These are phyloP conservation scores for Wilhelminamyces savonicus DNA, from an alignment of 805 yeast genomes.

Conservation along the genomic window DNA sequence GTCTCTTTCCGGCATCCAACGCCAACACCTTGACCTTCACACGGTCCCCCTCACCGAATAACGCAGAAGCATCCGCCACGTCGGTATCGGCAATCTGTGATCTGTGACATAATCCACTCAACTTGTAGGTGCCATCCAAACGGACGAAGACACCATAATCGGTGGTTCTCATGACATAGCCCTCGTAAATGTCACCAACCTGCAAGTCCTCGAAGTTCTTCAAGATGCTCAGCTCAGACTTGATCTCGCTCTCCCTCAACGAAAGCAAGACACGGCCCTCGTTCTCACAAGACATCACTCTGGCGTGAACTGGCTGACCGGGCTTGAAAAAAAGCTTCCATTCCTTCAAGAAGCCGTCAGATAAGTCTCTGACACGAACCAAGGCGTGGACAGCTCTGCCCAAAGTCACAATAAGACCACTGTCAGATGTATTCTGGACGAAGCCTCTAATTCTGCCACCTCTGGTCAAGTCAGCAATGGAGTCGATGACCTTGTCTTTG, in stretches of 20 bases:
- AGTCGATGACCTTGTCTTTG: conserved; percentile 42
- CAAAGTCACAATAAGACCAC: conserved; percentile 72
- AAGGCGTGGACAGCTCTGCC: conserved; percentile 70
- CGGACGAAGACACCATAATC: conserved; percentile 90
- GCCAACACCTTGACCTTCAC: conserved; percentile 79
- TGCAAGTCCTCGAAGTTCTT: conserved; percentile 63
- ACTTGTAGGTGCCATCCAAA: conserved; percentile 64
- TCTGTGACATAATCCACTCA: conserved; percentile 84
- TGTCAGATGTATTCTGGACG: conserved; percentile 64
- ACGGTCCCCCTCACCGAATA: conserved; percentile 85
- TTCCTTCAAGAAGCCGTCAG: conserved; percentile 75
- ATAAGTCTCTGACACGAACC: conserved; percentile 73
- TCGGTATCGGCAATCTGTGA: conserved; percentile 72
- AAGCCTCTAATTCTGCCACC: conserved; percentile 82
- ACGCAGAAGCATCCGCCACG: conserved; percentile 49
- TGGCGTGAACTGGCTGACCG: conserved; percentile 71
- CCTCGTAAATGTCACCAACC: conserved; percentile 69
- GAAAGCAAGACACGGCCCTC: conserved; percentile 69
- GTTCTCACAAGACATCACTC: conserved; percentile 55
- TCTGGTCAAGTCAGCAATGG: conserved; percentile 48
- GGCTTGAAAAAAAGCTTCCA: conserved; percentile 77
- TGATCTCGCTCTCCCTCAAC: conserved; percentile 72
- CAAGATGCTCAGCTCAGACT: conserved; percentile 55
- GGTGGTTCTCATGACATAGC: conserved; percentile 67
- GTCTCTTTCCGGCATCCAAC: conserved; percentile 59